Evolutionary conservation across 1,139 yeast genomes (phyloP).

Genomic region (Arxiozyma telluris): DNA sequence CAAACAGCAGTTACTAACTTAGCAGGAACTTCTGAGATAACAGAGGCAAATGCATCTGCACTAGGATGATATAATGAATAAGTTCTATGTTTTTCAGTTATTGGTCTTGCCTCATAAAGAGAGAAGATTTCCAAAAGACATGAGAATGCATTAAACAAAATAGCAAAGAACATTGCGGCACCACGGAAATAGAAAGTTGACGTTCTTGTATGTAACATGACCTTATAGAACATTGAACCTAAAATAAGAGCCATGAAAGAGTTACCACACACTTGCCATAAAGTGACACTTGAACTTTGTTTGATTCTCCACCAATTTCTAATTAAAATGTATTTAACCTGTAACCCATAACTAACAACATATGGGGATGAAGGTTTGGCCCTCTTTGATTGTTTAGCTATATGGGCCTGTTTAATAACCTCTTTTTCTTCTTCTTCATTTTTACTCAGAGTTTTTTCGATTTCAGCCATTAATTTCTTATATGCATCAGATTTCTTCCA

Average conservation of each 20-base stretch:
- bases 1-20: constrained; percentile 46
- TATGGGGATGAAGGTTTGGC: constrained; percentile 49
- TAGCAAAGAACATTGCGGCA: constrained; percentile 68
- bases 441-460: constrained; percentile 32
- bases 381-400: constrained; percentile 49
- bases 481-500: constrained; percentile 63
- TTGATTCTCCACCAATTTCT: constrained; percentile 56
- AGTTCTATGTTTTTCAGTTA: constrained; percentile 70
- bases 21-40: constrained; percentile 58
- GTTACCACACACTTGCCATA: constrained; percentile 54
- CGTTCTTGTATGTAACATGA: constrained; percentile 35
- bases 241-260: constrained; percentile 64
- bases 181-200: constrained; percentile 58
- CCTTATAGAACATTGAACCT: constrained; percentile 67
- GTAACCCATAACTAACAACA: constrained; percentile 57
- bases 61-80: constrained; percentile 71
- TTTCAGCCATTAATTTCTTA: constrained; percentile 33
- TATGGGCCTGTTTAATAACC: constrained; percentile 41
- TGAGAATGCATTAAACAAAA: constrained; percentile 67
- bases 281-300: constrained; percentile 60
- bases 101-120: constrained; percentile 63
- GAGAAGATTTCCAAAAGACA: constrained; percentile 67
- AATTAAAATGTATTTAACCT: constrained; percentile 47
- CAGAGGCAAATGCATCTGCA: constrained; percentile 66
- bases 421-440: constrained; percentile 14